Base-by-base conservation (phyloP, 2,329 filamentous ascomycete genomes). In the Laburnicola sp. region DNA sequence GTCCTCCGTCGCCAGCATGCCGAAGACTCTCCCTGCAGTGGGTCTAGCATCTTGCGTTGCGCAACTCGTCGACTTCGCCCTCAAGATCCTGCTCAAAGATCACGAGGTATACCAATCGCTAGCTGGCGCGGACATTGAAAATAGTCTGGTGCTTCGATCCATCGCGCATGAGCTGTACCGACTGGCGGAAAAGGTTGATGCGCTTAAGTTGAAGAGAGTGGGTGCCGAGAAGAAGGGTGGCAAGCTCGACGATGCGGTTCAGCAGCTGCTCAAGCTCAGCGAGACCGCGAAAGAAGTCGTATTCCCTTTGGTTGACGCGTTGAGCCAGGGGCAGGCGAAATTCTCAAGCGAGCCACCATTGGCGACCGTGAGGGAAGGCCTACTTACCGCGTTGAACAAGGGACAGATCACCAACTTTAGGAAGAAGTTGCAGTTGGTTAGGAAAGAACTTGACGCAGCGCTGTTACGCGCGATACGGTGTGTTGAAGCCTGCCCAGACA, bases 381-480 rank as follows among this genome's bases (percentile, higher is more conserved):
- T 69, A 21, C 52, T 58, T 75, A 76, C 25, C 1, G 75, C 45
- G 50, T 62, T 61, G 63, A 68, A 65, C 42, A 62, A 68, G 50
- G 62, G 63, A 43, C 59, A 67, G n/a, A 51, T 68, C 41, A 63
- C 57, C 5, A 54, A 44, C 6, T 42, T 59, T 21, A 64, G 66
- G 54, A 67, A 67, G 57, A 65, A 59, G 45, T 43, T 66, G 16
- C 43, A 58, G 6, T 39, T 54, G 4, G 39, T 68, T 2, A 53
- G 63, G 23, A 53, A 52, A 31, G 64, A 69, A n/a, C 54, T 66
- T 9, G 63, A 69, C 30, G 58, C 57, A 25, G 51, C 58, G 25
- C 53, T 69, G 11, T 32, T 68, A 27, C 42, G 65, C 22, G 62
- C 63, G n/a, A 53, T 69, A 46, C 55, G 58, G 59, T 62, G 49